Base-by-base conservation (phyloP, 2,329 filamentous ascomycete genomes). In the Nannizziopsis barbatae region DNA sequence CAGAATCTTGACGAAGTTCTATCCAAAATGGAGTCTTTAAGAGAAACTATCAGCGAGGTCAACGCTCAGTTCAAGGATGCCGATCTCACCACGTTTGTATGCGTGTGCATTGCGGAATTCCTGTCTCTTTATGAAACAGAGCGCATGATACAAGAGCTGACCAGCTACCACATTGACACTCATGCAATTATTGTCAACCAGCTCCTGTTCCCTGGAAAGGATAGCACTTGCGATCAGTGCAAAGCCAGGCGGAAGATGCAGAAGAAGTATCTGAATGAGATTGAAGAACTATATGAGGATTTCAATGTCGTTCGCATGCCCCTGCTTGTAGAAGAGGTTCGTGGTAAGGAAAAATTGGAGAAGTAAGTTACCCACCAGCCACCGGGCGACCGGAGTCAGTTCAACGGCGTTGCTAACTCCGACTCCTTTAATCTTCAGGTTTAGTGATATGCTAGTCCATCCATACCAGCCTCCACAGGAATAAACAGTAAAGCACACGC, bases 231-330 rank as follows among this genome's bases (percentile, higher is more conserved):
- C 68, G 88, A 95, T 54, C 92, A 98, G 73, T 98, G 92, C 70
- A 94, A 88, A 63, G 85, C 92, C 40, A 75, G 92, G 55, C 76
- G 89, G 62, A 93, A 93, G 74, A 98, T 98, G 92, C 92, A 98
- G 75, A 92, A 88, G 75, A 98, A 98, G 73, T 98, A 98, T 65
- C 76, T 98, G 38, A 89, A 96, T 64, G 90, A 98, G 75, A 96
- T 96, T 60, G 89, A 94, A 70, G 92, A 98, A 72, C 71, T 98
- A 51, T 98, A 98, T 65, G 89, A 95, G 62, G 92, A 98, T 67
- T 98, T 98, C 73, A 95, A 98, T 64, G 89, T 98, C 35, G 90
- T 98, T 57, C 90, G 90, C 75, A 96, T 98, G 89, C 92, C 92
- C 33, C 69, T 98, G 61, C 71, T 98, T 51, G 86, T 94, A 1